Percentiles rank a stretch among this genome's conserved stretches.
Evolutionary conservation across 495 filamentous ascomycete genomes (phyloP).

Genomic region (Geopyxis carbonaria): DNA sequence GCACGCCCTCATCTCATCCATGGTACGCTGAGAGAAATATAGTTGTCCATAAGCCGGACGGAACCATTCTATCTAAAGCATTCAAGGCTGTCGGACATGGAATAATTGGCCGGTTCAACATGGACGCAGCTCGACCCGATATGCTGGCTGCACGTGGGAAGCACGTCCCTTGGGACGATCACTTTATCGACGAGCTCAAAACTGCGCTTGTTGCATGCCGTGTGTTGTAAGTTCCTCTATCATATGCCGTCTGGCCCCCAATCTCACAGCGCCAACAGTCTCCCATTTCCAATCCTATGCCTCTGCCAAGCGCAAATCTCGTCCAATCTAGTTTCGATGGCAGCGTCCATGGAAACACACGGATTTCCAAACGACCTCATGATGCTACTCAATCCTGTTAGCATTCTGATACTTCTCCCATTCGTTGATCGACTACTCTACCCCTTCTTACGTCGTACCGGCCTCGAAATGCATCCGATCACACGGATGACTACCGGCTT

Average conservation of each 20-base stretch:
- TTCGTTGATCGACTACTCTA: constrained; percentile 34
- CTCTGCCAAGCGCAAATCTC: too few relatives aligned
- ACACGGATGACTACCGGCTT: constrained; percentile 36
- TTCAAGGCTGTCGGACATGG: not conserved
- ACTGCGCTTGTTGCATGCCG: constrained; percentile 41
- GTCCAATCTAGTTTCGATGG: constrained; percentile 42
- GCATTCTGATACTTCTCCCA: constrained; percentile 32
- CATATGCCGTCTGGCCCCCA: too few relatives aligned
- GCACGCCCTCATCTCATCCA: too few relatives aligned
- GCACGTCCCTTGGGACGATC: constrained; percentile 33
- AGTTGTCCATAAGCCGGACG: too few relatives aligned
- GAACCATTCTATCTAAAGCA: too few relatives aligned
- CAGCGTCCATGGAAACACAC: constrained; percentile 32
- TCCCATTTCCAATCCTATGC: too few relatives aligned
- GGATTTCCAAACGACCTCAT: constrained; percentile 38
- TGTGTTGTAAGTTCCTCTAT: too few relatives aligned
- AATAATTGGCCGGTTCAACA: constrained; percentile 31
- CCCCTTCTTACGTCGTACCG: constrained; percentile 27
- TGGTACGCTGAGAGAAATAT: too few relatives aligned
- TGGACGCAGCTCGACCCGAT: constrained; percentile 45
- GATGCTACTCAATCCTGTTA: constrained; percentile 26
- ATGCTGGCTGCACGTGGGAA: too few relatives aligned
- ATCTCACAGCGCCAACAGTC: too few relatives aligned
- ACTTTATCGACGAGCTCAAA: constrained; percentile 41
- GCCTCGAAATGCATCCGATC: constrained; percentile 34